A percentile compares a stretch with the other conserved stretches of the same genome.
phyloP scores from a whole-genome alignment of 805 yeast genomes.

The Candida nitratophila region DNA sequence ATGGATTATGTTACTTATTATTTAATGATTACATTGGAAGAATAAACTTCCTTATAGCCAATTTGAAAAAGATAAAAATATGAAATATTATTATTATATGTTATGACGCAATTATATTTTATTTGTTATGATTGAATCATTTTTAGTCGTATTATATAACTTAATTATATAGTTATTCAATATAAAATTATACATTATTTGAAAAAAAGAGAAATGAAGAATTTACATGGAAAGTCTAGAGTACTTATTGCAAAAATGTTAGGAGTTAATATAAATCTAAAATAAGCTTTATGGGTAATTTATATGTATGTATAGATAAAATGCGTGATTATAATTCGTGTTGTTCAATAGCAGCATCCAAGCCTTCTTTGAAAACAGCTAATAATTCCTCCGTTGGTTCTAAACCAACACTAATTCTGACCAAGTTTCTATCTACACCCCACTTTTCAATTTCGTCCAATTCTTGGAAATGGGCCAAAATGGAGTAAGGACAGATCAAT shows the following conservation, averaged over 20 bases:
- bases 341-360: conserved; percentile 36
- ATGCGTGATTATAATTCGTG: conserved; percentile 10
- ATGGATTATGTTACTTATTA: too few species aligned
- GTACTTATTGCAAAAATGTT: background rate
- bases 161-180: background rate
- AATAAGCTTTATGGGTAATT: background rate
- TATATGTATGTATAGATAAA: background rate
- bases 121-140: background rate
- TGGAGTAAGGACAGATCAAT: conserved; percentile 82
- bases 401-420: conserved; percentile 79
- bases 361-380: conserved; percentile 41
- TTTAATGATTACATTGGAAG: background rate
- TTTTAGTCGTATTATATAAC: background rate
- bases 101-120: conserved; percentile 1
- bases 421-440: conserved; percentile 74
- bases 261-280: too few species aligned
- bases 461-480: conserved; percentile 79
- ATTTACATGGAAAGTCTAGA: background rate
- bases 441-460: conserved; percentile 71
- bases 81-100: background rate
- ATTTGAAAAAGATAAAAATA: too few species aligned
- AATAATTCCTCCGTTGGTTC: conserved; percentile 62
- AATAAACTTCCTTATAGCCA: too few species aligned
- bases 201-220: background rate
- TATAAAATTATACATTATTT: background rate